Evolutionary conservation across 2,329 filamentous ascomycete genomes (phyloP).

Genomic region (Fusarium sp.): DNA sequence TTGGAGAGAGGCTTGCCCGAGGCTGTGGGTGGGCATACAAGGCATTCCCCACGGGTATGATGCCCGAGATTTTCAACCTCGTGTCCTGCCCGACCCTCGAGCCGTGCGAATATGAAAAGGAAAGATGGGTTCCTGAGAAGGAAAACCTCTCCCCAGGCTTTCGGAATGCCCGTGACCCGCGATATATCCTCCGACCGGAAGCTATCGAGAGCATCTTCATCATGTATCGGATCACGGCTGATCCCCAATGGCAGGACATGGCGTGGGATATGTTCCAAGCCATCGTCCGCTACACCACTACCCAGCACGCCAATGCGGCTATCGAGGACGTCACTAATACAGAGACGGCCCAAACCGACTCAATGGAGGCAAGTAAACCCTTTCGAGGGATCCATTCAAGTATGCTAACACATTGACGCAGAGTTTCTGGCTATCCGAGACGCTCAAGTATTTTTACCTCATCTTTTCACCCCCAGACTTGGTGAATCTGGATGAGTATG

Average conservation of each 20-base stretch:
- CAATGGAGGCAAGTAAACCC: slow-evolving; percentile 64
- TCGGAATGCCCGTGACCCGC: slow-evolving; percentile 62
- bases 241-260: slow-evolving; percentile 58
- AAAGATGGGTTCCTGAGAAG: slow-evolving; percentile 40
- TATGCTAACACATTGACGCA: slow-evolving; percentile 48
- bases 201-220: slow-evolving; percentile 61
- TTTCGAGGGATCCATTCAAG: not conserved
- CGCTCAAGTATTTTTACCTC: slow-evolving; percentile 79
- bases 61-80: slow-evolving; percentile 66
- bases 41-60: slow-evolving; percentile 64
- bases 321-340: slow-evolving; percentile 55
- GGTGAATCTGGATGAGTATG: slow-evolving; percentile 74
- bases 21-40: slow-evolving; percentile 69
- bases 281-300: slow-evolving; percentile 57
- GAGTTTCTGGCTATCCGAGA: slow-evolving; percentile 80
- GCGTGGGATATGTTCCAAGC: slow-evolving; percentile 65
- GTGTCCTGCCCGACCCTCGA: slow-evolving; percentile 54
- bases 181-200: slow-evolving; percentile 64
- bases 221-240: slow-evolving; percentile 63
- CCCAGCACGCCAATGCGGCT: slow-evolving; percentile 58
- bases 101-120: slow-evolving; percentile 46
- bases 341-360: slow-evolving; percentile 59
- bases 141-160: slow-evolving; percentile 66
- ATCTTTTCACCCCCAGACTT: slow-evolving; percentile 73
- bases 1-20: slow-evolving; percentile 60